Evolutionary conservation across 305 asterid species (phyloP).

Genomic region (Plantago lanceolata): DNA sequence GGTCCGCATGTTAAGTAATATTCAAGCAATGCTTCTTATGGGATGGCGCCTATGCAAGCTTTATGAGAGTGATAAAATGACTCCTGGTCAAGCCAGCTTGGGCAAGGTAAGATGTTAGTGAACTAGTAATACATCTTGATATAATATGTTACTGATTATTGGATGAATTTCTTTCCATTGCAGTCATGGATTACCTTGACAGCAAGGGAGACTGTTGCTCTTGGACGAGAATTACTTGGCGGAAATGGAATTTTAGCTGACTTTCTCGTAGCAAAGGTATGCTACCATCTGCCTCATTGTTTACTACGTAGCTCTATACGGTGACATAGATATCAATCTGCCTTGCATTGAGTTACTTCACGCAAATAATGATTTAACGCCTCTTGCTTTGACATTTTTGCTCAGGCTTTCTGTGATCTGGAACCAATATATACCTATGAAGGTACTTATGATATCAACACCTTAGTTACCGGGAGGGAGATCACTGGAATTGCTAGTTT

Average conservation of each 20-base stretch:
- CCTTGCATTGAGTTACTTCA: background rate
- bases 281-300: background rate
- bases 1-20: conserved; percentile 76
- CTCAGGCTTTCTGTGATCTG: conserved; percentile 92
- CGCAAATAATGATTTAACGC: background rate
- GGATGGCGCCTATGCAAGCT: conserved; percentile 99
- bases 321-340: too few relatives aligned
- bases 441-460: conserved; percentile 95
- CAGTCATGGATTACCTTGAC: conserved; percentile 83
- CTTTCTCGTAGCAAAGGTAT: conserved; percentile 89
- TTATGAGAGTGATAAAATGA: conserved; percentile 90
- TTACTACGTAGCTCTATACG: background rate
- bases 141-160: background rate
- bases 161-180: conserved; percentile 19
- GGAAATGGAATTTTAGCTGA: conserved; percentile 84
- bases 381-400: background rate
- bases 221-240: conserved; percentile 95
- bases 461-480: conserved; percentile 88
- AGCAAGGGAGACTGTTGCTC: conserved; percentile 86
- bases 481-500: conserved; percentile 83
- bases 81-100: conserved; percentile 94
- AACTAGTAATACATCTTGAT: conserved; percentile 17
- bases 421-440: conserved; percentile 94
- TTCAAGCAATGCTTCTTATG: conserved; percentile 82
- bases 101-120: conserved; percentile 56